phyloP scores from a whole-genome alignment of 306 rosid genomes.

The Acmispon strigosus region DNA sequence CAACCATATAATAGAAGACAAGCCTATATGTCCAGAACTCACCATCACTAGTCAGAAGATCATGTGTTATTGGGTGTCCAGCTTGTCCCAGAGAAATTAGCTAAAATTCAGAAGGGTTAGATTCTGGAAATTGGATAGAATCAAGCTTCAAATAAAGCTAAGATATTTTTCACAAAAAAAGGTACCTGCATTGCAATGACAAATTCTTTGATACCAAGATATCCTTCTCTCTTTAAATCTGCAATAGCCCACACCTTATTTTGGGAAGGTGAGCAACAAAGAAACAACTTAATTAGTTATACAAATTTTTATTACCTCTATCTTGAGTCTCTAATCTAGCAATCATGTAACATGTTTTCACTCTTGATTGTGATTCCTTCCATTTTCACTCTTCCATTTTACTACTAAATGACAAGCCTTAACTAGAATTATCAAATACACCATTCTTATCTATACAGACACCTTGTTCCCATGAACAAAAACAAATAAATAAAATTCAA shows the following conservation, averaged over 20 bases:
- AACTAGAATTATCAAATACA: background rate
- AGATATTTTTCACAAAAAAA: background rate
- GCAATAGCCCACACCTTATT: slow-evolving; percentile 93
- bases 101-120: slow-evolving; percentile 15
- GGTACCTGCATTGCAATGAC: slow-evolving; percentile 73
- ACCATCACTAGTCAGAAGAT: slow-evolving; percentile 25
- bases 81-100: slow-evolving; percentile 31
- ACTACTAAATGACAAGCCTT: background rate
- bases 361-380: too few species aligned
- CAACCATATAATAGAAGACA: background rate
- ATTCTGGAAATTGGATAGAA: background rate
- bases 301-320: too few species aligned
- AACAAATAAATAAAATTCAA: background rate
- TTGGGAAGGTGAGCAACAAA: background rate
- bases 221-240: slow-evolving; percentile 86
- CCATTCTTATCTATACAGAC: background rate
- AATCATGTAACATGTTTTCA: too few species aligned
- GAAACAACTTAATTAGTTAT: slow-evolving; percentile 2
- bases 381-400: background rate
- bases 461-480: background rate
- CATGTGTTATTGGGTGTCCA: slow-evolving; percentile 30
- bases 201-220: slow-evolving; percentile 79
- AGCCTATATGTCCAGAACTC: background rate
- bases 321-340: too few species aligned
- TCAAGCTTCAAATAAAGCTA: background rate